Evolutionary conservation across 192 early-diverging fungal genomes (phyloP), one percentile per base, ranked within the genome.

Genomic region (Umbelopsis sp.): DNA sequence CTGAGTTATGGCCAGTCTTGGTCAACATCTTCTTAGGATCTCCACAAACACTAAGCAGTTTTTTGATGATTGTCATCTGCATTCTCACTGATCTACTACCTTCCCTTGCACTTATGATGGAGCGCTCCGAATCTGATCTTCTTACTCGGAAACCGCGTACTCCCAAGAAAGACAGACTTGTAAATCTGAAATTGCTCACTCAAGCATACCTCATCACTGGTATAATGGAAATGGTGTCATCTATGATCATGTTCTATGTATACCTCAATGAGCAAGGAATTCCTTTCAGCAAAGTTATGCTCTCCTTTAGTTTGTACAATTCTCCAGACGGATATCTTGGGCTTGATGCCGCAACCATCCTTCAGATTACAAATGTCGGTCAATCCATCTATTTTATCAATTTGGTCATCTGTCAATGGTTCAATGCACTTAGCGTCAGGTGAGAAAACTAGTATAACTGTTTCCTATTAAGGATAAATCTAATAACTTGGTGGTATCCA

Each of bases 141-240:
- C 86, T 97, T 75, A 81, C 75, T 22, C 84, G 83, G 4, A 78
- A 76, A 25, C 95, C 95, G 11, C 90, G 95, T 21, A 85, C 89
- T 65, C 83, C 92, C 2, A 86, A 82, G 73, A 83, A 74, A 32
- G 91, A 95, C 38, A 81, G 83, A 8, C 82, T 97, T 26, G 89
- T 90, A 38, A 84, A 92, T 65, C 71, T 62, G 34, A 81, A 86
- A 65, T 82, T 94, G 34, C 86, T 94, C 68, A 22, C 81, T 1
- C 92, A 95, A 38, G 88, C 91, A 11, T 97, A 95, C 81, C 77
- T 88, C 4, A 93, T 94, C 69, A 86, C 94, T 71, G 94, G 95
- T 9, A 54, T 88, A 16, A 82, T 91, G 65, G 84, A 91, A 85
- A 82, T 83, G 38, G 31, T 91, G 20, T 86, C 84, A 36, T 91